phyloP scores from a whole-genome alignment of 2,329 filamentous ascomycete species.

The Zymoseptoria brevis region DNA sequence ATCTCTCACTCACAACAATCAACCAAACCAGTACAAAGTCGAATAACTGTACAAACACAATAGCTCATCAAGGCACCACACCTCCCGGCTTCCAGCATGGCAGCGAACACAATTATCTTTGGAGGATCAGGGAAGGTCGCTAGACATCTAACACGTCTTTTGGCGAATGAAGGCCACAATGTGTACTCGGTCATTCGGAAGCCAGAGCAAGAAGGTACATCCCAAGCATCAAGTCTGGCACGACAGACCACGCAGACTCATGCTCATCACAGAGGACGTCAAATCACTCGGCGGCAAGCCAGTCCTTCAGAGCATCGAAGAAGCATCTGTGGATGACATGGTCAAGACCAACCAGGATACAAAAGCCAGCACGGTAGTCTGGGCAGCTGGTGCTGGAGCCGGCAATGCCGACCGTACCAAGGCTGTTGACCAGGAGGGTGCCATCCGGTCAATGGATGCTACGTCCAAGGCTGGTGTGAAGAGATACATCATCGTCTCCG shows the following conservation, averaged over 20 bases:
- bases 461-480: conserved; percentile 49
- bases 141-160: conserved; percentile 27
- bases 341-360: conserved; percentile 30
- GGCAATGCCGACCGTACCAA: conserved; percentile 47
- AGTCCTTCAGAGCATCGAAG: conserved; percentile 38
- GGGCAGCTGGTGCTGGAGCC: conserved; percentile 27
- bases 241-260: conserved; percentile 18
- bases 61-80: background rate
- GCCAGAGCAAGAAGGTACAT: conserved; percentile 21
- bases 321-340: conserved; percentile 32
- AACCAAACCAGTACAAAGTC: no score
- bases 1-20: no score
- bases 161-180: conserved; percentile 21
- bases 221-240: background rate
- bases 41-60: background rate
- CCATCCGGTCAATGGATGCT: conserved; percentile 54
- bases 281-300: conserved; percentile 36
- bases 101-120: conserved; percentile 26
- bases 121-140: conserved; percentile 32
- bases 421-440: conserved; percentile 56
- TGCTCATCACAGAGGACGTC: conserved; percentile 23
- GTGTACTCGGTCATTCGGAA: conserved; percentile 31
- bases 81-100: conserved; percentile 5
- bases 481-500: conserved; percentile 59
- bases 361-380: conserved; percentile 29